Evolutionary conservation across 2,329 filamentous ascomycete genomes (phyloP), one percentile per base, ranked within the genome.

Genomic region (Monilinia aucupariae): DNA sequence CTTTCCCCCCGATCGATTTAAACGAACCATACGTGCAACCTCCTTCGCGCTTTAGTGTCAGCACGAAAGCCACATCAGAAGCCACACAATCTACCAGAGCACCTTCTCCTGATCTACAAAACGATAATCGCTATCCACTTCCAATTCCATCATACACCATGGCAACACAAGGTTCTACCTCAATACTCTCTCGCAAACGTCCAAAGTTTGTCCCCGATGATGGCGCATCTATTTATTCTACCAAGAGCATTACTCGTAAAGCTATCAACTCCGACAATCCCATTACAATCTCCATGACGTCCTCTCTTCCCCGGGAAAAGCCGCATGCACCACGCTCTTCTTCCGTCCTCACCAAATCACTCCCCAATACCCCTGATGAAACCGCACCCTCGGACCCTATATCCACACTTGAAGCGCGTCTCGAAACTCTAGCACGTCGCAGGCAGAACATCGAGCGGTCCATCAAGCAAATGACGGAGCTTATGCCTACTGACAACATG

Each of bases 401-500:
- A 20, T 81, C 84, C 12, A 80, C 82, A 65, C 80, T 94, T 30
- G 84, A 88, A 70, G 84, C 86, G 5, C 82, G 85, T 69, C 82
- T 90, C 37, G 80, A 85, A 49, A 81, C 83, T 55, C 81, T 94
- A 9, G 78, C 79, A 1, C 85, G 89, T 71, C 84, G 89, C 51
- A 84, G 87, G 61, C 79, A 82, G 65, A 93, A 92, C 75, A 84
- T 93, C 71, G 82, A 84, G 72, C 85, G 81, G 30, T 85, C 88
- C 65, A 90, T 94, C 72, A 79, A 83, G 66, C 89, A 93, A 74
- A 86, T 93, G 80, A 91, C 86, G 64, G 85, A 91, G 73, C 81
- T 92, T 64, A 89, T 92, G 80, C 88, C 89, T 48, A 85, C 82
- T 43, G 87, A 90, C 72, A 85, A 82, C 66, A 79, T 91, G 47